Evolutionary conservation across 305 asterid species (phyloP).

Genomic region (Solanum chacoense): DNA sequence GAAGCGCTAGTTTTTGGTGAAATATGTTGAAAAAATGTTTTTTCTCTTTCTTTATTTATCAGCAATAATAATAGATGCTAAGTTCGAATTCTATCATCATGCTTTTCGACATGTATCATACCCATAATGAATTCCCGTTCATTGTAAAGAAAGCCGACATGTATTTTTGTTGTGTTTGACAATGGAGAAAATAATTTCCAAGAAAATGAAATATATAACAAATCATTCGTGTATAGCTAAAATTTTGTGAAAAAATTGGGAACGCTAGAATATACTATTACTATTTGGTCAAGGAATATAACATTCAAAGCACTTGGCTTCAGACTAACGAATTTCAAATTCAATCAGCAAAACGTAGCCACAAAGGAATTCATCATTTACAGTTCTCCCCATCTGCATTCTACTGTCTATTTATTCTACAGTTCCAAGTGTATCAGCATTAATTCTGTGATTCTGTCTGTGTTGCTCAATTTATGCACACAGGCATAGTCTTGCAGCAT

Average conservation of each 20-base stretch:
- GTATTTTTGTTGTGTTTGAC: background rate
- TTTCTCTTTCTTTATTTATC: background rate
- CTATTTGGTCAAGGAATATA: background rate
- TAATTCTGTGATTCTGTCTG: background rate
- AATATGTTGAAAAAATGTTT: background rate
- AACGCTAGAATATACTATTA: background rate
- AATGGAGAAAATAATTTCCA: background rate
- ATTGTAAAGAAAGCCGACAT: background rate
- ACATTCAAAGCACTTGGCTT: background rate
- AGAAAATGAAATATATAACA: background rate
- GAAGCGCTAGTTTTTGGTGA: background rate
- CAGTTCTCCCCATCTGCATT: background rate
- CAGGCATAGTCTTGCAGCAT: background rate
- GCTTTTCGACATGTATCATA: background rate
- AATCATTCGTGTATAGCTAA: background rate
- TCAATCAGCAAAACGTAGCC: background rate
- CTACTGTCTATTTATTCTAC: background rate
- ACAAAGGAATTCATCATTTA: background rate
- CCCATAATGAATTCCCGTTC: background rate
- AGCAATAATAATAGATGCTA: background rate
- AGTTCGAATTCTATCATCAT: background rate
- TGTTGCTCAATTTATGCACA: background rate
- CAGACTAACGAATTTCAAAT: background rate
- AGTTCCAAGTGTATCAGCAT: background rate
- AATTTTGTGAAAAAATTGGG: background rate